A percentile compares a stretch with the other conserved stretches of the same genome.
phyloP scores from a whole-genome alignment of 2,329 filamentous ascomycete species.

The Aspergillus sp. region DNA sequence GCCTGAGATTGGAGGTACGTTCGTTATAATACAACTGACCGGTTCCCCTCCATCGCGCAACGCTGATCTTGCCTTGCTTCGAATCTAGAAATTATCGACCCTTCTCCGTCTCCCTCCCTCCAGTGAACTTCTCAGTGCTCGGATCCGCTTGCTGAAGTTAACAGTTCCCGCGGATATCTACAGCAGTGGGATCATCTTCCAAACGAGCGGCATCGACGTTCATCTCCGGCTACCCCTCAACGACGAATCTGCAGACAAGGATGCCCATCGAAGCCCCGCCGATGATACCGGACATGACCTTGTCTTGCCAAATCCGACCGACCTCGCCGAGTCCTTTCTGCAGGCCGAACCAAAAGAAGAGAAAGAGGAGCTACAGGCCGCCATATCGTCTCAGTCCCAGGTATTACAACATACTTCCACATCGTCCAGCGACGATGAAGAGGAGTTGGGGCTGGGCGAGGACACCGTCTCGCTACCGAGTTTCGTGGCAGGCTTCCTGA shows the following conservation, averaged over 20 bases:
- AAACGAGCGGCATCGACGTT: constrained; percentile 78
- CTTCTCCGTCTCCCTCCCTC: constrained; percentile 72
- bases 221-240: constrained; percentile 57
- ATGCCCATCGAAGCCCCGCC: constrained; percentile 17
- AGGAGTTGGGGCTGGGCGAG: constrained; percentile 53
- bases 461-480: constrained; percentile 55
- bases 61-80: constrained; percentile 23
- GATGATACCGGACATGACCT: constrained; percentile 28
- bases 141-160: constrained; percentile 72
- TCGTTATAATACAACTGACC: background rate
- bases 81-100: constrained; percentile 69
- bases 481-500: constrained; percentile 60
- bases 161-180: constrained; percentile 88
- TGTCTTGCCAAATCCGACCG: constrained; percentile 55
- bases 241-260: constrained; percentile 31
- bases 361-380: constrained; percentile 57
- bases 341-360: constrained; percentile 57
- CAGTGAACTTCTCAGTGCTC: constrained; percentile 70
- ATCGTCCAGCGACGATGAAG: constrained; percentile 49
- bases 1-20: constrained; percentile 70
- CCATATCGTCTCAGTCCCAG: constrained; percentile 52
- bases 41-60: background rate
- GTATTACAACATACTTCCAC: constrained; percentile 50
- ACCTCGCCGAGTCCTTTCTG: constrained; percentile 62
- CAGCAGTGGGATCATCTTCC: constrained; percentile 75